A percentile compares a stretch with the other conserved stretches of the same genome.
phyloP scores from a whole-genome alignment of 306 rosid species.

The Quercus rubra region DNA sequence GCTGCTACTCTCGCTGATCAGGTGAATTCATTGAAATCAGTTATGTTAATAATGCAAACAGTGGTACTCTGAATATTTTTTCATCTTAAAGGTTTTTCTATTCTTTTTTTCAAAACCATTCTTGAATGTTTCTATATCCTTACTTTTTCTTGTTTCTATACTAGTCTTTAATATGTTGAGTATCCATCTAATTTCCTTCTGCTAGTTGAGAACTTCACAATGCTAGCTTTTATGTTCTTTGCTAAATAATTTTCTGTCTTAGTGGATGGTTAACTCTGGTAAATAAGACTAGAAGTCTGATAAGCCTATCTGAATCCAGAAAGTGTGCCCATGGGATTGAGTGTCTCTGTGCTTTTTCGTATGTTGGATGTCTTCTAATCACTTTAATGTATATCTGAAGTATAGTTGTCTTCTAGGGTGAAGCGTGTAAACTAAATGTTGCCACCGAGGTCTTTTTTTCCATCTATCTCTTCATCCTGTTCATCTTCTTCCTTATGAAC shows the following conservation, averaged over 20 bases:
- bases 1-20: constrained; percentile 48
- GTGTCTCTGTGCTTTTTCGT: not conserved
- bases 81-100: not conserved
- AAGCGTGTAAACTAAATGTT: not conserved
- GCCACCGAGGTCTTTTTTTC: not conserved
- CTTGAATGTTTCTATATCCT: not conserved
- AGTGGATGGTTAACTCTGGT: too few relatives aligned
- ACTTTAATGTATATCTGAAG: not conserved
- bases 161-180: not conserved
- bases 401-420: not conserved
- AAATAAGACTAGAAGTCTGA: too few relatives aligned
- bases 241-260: too few relatives aligned
- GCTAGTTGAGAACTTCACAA: not conserved
- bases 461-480: not conserved
- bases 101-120: not conserved
- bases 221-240: not conserved
- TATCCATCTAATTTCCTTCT: constrained; percentile 1
- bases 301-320: too few relatives aligned
- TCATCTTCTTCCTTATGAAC: not conserved
- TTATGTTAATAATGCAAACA: not conserved
- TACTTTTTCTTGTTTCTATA: not conserved
- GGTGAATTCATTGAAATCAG: constrained; percentile 36
- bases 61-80: not conserved
- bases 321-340: too few relatives aligned
- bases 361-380: not conserved